Conservation (phyloP, 768 basidiomycete species). For the Psilocybe cubensis region DNA sequence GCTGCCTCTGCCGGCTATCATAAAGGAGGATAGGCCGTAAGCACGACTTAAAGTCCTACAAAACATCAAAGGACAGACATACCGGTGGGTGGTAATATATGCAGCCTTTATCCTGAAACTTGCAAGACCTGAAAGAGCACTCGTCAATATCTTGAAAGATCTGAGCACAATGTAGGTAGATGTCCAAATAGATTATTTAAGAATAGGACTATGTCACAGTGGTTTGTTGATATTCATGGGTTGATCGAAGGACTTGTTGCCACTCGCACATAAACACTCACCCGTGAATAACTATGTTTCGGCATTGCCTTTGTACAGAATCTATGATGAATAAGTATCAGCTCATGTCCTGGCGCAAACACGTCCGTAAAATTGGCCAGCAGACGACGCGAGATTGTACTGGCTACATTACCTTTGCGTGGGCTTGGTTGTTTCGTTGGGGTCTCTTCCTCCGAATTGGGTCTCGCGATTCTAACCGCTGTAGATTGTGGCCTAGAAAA, state of each 20-base stretch:
- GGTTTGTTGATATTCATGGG: background rate
- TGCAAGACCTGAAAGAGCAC: slow-evolving; percentile 64
- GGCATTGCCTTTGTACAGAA: slow-evolving; percentile 78
- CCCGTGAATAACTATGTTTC: slow-evolving; percentile 93
- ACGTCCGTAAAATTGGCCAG: too few species aligned
- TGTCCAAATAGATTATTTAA: background rate
- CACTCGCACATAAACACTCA: slow-evolving; percentile 33
- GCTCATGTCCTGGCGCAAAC: background rate
- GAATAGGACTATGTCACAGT: background rate
- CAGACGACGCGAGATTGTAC: background rate
- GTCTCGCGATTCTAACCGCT: slow-evolving; percentile 76
- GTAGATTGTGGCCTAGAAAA: slow-evolving; percentile 66
- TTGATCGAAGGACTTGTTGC: background rate
- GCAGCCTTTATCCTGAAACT: slow-evolving; percentile 87
- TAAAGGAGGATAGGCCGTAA: background rate
- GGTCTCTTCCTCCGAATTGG: slow-evolving; percentile 44
- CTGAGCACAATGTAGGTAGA: background rate
- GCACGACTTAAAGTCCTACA: background rate
- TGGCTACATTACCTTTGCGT: slow-evolving; percentile 57
- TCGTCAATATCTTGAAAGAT: background rate
- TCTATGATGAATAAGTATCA: slow-evolving; percentile 40
- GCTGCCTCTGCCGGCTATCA: slow-evolving; percentile 17
- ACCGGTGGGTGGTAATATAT: slow-evolving; percentile 82
- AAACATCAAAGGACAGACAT: slow-evolving; percentile 20
- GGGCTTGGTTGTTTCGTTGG: slow-evolving; percentile 37